Percentiles rank a stretch among this genome's conserved stretches.
Evolutionary conservation across 176 grass and related monocot genomes (phyloP).

Genomic region (Cenchrus fungigraminus): DNA sequence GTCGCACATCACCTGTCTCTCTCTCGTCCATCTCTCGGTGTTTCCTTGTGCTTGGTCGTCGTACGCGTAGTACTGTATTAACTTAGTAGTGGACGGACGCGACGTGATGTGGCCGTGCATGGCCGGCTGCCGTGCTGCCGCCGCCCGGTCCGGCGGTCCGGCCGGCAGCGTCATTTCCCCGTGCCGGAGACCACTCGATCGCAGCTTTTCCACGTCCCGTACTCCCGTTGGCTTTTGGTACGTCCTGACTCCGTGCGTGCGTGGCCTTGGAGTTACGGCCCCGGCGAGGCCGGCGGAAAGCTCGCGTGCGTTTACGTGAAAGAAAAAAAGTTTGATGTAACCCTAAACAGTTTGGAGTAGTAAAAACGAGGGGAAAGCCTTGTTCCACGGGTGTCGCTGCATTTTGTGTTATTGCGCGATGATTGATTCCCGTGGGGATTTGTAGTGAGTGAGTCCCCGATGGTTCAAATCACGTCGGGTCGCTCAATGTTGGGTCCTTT

Average conservation of each 20-base stretch:
- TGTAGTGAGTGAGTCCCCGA: background rate
- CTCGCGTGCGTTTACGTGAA: background rate
- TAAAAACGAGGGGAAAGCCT: background rate
- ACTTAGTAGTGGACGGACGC: constrained; percentile 8
- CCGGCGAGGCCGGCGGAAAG: background rate
- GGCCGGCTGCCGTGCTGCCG: background rate
- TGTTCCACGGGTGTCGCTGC: background rate
- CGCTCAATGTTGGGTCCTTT: background rate
- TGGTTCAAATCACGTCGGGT: background rate
- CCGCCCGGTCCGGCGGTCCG: background rate
- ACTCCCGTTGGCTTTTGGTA: background rate
- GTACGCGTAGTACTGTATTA: background rate
- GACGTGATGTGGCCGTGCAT: constrained; percentile 19
- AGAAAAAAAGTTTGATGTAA: constrained; percentile 4
- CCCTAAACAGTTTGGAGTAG: background rate
- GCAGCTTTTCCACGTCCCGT: constrained; percentile 7
- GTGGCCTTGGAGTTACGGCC: constrained; percentile 10
- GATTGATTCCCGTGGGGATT: background rate
- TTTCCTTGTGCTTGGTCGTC: background rate
- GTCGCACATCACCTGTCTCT: background rate
- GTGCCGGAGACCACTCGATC: constrained; percentile 43
- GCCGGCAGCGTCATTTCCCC: constrained; percentile 58
- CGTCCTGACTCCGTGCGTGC: background rate
- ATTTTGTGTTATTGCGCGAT: background rate
- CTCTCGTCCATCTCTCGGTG: background rate